Conservation (phyloP, 306 rosid genomes). For the Vigna radiata region DNA sequence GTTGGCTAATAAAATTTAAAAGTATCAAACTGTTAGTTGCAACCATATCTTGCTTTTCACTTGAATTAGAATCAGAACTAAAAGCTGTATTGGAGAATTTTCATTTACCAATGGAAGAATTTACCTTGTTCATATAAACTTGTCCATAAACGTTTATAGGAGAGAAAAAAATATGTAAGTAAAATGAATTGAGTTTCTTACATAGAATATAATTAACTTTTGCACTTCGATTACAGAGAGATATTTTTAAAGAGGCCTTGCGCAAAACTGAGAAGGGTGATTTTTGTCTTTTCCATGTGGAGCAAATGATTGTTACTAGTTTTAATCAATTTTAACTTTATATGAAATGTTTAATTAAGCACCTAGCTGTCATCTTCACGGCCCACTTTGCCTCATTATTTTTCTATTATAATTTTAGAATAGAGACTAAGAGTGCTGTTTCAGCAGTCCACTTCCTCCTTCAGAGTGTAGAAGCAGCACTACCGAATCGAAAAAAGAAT, state of each 20-base stretch:
- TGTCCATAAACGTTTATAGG: background rate
- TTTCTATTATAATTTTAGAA: conserved; percentile 51
- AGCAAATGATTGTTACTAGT: background rate
- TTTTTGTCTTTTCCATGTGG: conserved; percentile 11
- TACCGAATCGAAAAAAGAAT: conserved; percentile 84
- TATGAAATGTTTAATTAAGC: conserved; percentile 3
- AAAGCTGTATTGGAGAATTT: background rate
- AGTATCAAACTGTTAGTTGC: background rate
- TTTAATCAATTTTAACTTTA: conserved; percentile 13
- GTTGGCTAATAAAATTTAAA: conserved; percentile 7
- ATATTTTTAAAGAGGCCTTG: background rate
- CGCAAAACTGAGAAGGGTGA: conserved; percentile 10
- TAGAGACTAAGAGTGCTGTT: conserved; percentile 70
- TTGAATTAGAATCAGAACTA: background rate
- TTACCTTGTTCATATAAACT: background rate
- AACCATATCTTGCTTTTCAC: background rate
- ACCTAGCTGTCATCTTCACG: background rate
- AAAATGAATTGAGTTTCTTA: background rate
- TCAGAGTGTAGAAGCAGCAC: conserved; percentile 69
- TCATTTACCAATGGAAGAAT: conserved; percentile 3
- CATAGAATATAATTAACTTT: background rate
- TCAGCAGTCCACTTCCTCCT: conserved; percentile 70
- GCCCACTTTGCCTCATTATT: conserved; percentile 14
- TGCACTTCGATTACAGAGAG: background rate
- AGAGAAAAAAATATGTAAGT: background rate